Conservation (phyloP, 2,329 filamentous ascomycete species). For the Xylaria sp. region DNA sequence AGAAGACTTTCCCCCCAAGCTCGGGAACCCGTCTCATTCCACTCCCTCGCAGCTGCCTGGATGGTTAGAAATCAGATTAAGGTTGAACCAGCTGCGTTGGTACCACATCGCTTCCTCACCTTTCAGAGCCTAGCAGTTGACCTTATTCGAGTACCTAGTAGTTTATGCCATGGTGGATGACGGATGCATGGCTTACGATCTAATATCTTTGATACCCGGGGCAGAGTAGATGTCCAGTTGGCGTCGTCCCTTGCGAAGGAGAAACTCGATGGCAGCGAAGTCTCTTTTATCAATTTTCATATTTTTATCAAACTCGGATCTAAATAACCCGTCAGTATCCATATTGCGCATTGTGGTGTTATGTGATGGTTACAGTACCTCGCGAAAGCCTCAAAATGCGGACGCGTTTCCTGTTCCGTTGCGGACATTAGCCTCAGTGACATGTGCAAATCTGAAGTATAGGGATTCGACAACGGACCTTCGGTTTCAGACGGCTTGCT, state of each 20-base stretch:
- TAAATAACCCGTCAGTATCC: slow-evolving; percentile 49
- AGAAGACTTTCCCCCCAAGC: slow-evolving; percentile 34
- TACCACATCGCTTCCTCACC: background rate
- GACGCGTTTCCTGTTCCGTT: slow-evolving; percentile 59
- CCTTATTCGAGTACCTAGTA: background rate
- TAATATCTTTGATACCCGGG: slow-evolving; percentile 81
- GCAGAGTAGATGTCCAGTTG: slow-evolving; percentile 86
- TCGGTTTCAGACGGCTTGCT: slow-evolving; percentile 81
- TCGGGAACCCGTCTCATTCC: background rate
- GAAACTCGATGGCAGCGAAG: slow-evolving; percentile 85
- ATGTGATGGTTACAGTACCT: too few relatives aligned
- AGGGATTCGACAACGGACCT: slow-evolving; percentile 58
- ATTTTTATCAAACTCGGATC: slow-evolving; percentile 80
- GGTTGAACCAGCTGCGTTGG: background rate
- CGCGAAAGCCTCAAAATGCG: slow-evolving; percentile 71
- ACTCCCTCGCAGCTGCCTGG: slow-evolving; percentile 17
- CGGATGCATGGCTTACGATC: slow-evolving; percentile 41
- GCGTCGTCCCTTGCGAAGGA: slow-evolving; percentile 81
- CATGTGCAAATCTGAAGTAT: background rate
- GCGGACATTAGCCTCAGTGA: slow-evolving; percentile 14
- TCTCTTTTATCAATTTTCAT: slow-evolving; percentile 79
- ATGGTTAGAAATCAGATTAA: background rate
- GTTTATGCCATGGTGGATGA: slow-evolving; percentile 8
- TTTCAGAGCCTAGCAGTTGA: background rate
- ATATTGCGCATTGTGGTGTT: too few relatives aligned